A percentile compares a stretch with the other conserved stretches of the same genome.
phyloP scores from a whole-genome alignment of 2,329 filamentous ascomycete genomes.

The Fusarium sp. region DNA sequence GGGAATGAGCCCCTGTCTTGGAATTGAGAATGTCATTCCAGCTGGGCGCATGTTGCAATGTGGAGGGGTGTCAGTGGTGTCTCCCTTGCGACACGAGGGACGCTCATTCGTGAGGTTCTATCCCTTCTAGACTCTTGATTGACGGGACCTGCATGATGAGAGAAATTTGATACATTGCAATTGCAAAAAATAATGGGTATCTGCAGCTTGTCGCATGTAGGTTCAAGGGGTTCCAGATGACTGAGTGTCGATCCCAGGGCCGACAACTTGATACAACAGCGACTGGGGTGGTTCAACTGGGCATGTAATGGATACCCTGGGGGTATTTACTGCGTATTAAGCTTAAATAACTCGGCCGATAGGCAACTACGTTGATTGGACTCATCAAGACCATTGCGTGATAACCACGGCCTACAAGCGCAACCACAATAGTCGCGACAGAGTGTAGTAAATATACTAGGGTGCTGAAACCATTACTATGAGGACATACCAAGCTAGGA shows the following conservation, averaged over 20 bases:
- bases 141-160: slow-evolving; percentile 6
- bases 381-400: not conserved
- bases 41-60: not conserved
- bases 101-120: slow-evolving; percentile 24
- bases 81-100: slow-evolving; percentile 17
- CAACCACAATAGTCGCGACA: not conserved
- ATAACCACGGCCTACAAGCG: not conserved
- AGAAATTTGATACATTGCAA: slow-evolving; percentile 27
- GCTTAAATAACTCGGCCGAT: too few relatives aligned
- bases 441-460: not conserved
- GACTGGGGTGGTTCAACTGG: not conserved
- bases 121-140: not conserved
- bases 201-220: not conserved
- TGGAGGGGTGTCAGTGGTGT: not conserved
- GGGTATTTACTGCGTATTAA: not conserved
- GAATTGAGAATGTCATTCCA: slow-evolving; percentile 21
- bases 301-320: not conserved
- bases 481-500: not conserved
- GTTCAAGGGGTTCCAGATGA: not conserved
- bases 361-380: not conserved
- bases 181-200: not conserved
- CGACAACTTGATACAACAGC: not conserved
- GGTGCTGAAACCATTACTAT: not conserved
- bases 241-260: not conserved
- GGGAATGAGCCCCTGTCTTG: slow-evolving; percentile 35